Evolutionary conservation across 768 basidiomycete species (phyloP).

Genomic region (Psilocybe azurescens): DNA sequence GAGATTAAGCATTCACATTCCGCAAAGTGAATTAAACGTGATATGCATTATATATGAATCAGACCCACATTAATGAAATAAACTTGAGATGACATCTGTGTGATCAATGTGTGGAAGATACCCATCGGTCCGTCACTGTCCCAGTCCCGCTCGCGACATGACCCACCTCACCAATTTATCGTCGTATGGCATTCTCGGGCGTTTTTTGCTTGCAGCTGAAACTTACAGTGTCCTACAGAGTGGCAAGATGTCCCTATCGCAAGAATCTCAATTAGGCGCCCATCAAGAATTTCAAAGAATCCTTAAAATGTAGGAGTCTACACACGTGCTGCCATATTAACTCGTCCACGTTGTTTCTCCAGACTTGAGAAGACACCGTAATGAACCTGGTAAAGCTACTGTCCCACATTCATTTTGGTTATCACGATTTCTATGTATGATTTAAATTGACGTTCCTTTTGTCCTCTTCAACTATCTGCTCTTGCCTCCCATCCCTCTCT

Average conservation of each 20-base stretch:
- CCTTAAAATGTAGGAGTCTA: background rate
- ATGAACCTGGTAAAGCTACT: conserved; percentile 27
- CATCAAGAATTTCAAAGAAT: background rate
- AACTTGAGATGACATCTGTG: background rate
- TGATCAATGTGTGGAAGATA: background rate
- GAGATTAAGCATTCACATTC: background rate
- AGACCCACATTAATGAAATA: background rate
- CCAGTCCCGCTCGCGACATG: background rate
- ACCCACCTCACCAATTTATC: background rate
- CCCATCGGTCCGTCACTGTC: background rate
- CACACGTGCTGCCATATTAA: background rate
- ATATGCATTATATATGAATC: background rate
- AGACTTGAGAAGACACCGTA: conserved; percentile 13
- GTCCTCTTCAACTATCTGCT: background rate
- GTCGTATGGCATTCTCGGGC: background rate
- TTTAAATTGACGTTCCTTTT: background rate
- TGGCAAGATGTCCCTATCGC: background rate
- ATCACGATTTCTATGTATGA: conserved; percentile 6
- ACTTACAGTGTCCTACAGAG: background rate
- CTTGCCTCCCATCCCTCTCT: background rate
- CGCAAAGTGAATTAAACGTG: background rate
- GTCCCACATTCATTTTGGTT: conserved; percentile 22
- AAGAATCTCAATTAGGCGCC: background rate
- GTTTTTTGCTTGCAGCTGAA: background rate
- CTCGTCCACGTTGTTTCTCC: background rate